Evolutionary conservation across 495 filamentous ascomycete species (phyloP).

Genomic region (Penicillium cinerascens): DNA sequence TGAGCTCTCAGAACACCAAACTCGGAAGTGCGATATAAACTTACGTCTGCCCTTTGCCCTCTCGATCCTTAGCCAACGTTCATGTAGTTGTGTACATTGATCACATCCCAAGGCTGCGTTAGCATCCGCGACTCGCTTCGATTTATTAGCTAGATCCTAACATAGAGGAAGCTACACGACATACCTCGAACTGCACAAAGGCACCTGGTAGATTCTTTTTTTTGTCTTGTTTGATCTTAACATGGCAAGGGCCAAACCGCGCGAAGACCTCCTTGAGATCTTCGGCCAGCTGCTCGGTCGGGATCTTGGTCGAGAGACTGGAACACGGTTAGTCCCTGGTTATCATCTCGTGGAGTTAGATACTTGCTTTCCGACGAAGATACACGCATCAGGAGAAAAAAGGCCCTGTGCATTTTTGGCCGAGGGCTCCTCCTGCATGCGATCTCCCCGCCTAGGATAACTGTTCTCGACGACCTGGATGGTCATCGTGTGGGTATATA

Average conservation of each 20-base stretch:
- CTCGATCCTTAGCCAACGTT: conserved; percentile 16
- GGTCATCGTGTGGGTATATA: conserved; percentile 1
- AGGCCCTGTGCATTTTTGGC: conserved; percentile 26
- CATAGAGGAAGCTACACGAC: not conserved
- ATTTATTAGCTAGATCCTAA: not conserved
- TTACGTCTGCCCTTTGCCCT: conserved; percentile 19
- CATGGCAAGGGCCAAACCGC: conserved; percentile 14
- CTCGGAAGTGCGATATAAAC: not conserved
- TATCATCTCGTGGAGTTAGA: not conserved
- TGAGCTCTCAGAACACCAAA: conserved; percentile 2
- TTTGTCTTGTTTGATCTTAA: conserved; percentile 22
- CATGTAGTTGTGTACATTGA: conserved; percentile 6
- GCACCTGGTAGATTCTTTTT: conserved; percentile 17
- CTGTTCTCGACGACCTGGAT: conserved; percentile 1
- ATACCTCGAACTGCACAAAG: conserved; percentile 24
- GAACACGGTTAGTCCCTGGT: not conserved
- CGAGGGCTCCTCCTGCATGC: conserved; percentile 16
- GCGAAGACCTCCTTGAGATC: conserved; percentile 12
- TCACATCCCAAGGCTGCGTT: conserved; percentile 3
- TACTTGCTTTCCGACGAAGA: conserved; percentile 28
- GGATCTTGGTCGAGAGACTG: conserved; percentile 16
- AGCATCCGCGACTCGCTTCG: conserved; percentile 14
- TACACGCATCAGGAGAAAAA: conserved; percentile 23
- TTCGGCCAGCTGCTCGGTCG: conserved; percentile 5
- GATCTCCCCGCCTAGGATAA: conserved; percentile 19